Conservation (phyloP, 2,329 filamentous ascomycete genomes). For the Scedosporium minutisporum region DNA sequence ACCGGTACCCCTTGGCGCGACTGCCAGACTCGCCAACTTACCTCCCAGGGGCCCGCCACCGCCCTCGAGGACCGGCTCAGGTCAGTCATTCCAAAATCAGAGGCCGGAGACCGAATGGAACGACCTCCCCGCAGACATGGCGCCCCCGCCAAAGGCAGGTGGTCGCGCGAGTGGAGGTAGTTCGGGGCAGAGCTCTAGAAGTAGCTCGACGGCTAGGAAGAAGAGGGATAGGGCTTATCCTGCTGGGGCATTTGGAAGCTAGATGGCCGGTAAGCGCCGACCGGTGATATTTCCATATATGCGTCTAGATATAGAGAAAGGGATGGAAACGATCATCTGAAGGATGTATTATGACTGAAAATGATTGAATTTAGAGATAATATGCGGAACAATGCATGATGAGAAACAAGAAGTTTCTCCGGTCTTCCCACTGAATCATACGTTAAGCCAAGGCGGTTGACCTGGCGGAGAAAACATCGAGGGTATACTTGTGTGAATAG, state of each 20-base stretch:
- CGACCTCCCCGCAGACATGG: constrained; percentile 53
- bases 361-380: not conserved
- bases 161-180: constrained; percentile 16
- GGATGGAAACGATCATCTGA: not conserved
- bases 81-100: constrained; percentile 47
- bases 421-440: too few relatives aligned
- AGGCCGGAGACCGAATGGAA: constrained; percentile 56
- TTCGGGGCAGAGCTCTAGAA: constrained; percentile 42
- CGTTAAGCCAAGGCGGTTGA: too few relatives aligned
- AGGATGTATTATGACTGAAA: not conserved
- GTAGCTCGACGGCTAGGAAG: constrained; percentile 43
- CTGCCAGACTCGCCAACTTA: constrained; percentile 9
- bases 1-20: constrained; percentile 12
- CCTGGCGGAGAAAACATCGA: too few relatives aligned
- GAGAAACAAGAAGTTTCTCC: too few relatives aligned
- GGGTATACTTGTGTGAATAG: too few relatives aligned
- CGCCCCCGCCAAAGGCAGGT: constrained; percentile 21
- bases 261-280: not conserved
- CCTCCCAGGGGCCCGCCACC: constrained; percentile 14
- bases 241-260: constrained; percentile 48
- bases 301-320: not conserved
- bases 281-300: not conserved
- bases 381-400: not conserved
- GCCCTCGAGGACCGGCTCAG: constrained; percentile 16
- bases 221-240: constrained; percentile 54